Evolutionary conservation across 2,329 filamentous ascomycete species (phyloP).

Genomic region (Escovopsis sp.): DNA sequence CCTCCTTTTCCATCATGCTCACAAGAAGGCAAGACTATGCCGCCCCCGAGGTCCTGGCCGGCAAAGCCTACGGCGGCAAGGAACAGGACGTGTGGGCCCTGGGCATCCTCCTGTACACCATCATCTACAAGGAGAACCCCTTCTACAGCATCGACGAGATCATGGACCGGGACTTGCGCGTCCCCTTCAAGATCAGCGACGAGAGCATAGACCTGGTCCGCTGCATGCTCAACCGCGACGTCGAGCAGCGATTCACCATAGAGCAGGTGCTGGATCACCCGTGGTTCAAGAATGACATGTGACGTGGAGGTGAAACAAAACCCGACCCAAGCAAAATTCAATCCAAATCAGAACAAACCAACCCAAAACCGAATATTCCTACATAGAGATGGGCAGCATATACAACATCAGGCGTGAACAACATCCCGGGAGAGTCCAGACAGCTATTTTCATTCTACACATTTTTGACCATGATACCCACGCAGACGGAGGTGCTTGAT

Average conservation of each 20-base stretch:
- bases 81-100: constrained; percentile 98
- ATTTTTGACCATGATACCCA: constrained; percentile 7
- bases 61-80: constrained; percentile 82
- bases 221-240: constrained; percentile 83
- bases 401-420: background rate
- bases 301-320: background rate
- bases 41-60: constrained; percentile 91
- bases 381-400: background rate
- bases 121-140: constrained; percentile 98
- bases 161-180: constrained; percentile 86
- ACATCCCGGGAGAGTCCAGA: constrained; percentile 2
- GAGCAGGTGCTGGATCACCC: constrained; percentile 74
- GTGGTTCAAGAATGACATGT: constrained; percentile 43
- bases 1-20: background rate
- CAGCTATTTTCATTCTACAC: background rate
- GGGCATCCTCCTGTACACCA: constrained; percentile 92
- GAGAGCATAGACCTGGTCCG: constrained; percentile 86
- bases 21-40: constrained; percentile 60
- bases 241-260: constrained; percentile 71
- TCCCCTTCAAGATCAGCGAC: constrained; percentile 80
- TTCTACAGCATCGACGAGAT: constrained; percentile 99
- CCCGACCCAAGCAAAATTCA: background rate
- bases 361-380: too few relatives aligned
- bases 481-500: constrained; percentile 1
- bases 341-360: too few relatives aligned